Evolutionary conservation across 148 eudicot genomes (phyloP), one percentile per base, ranked within the genome.

Genomic region (Nepenthes mirabilis): DNA sequence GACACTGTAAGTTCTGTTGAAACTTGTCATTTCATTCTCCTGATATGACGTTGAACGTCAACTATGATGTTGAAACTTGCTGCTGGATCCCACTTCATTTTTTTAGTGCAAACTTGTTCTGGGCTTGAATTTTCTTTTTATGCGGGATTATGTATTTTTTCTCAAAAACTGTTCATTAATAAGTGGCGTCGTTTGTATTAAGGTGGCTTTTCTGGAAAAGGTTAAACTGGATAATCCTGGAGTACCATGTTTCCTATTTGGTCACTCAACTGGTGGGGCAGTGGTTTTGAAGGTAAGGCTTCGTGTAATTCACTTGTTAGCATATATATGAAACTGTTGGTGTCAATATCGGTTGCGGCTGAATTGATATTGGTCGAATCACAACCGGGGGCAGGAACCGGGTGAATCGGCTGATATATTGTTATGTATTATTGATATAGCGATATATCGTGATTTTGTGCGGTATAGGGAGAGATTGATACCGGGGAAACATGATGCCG

Each of bases 191-290:
- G 6, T 55, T 12, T 56, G 51, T 47, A 33, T 71, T 68, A 57
- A 87, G 95, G 83, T 79, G 79, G 63, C 74, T 52, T 80, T 84
- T 64, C 73, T 90, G 8, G 66, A 61, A 52, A 79, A 69, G 35
- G 75, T 87, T 36, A 14, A 77, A 47, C 71, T 82, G 49, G 89
- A 87, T 61, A 84, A 87, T 74, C 79, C 87, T 33, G 80, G 79
- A 3, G 67, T 87, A 36, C 91, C 87, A 5, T 84, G 84, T 68
- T 90, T 90, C 69, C 83, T 85, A 75, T 82, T 90, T 75, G 97
- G 87, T 55, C 97, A 90, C 71, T 90, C 97, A 5, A 90, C 95
- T 50, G 97, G 97, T 55, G 97, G 74, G 68, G 95, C 97, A 40
- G 85, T 90, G 55, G 59, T 81, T 45, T 81, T 90, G 57, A 83